phyloP scores from a whole-genome alignment of 2,329 filamentous ascomycete genomes.

The Colletotrichum liaoningense region DNA sequence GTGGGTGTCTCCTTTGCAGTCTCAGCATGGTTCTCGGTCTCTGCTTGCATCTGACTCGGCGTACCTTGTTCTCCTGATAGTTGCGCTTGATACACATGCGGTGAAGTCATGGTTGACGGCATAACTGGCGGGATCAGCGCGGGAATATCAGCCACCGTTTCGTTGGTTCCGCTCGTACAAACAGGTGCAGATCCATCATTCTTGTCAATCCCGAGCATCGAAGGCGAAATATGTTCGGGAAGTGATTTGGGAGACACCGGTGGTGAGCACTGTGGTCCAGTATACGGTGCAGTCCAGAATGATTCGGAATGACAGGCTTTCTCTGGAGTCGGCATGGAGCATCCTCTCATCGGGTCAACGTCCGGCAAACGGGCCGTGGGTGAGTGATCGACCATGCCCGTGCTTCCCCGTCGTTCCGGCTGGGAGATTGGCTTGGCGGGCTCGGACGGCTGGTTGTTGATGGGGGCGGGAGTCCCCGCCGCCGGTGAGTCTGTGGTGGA shows the following conservation, averaged over 20 bases:
- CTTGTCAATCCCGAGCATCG: conserved; percentile 9
- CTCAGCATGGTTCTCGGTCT: conserved; percentile 23
- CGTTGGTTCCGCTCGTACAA: neutral
- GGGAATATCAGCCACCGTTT: neutral
- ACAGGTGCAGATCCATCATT: neutral
- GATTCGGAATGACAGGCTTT: conserved; percentile 44
- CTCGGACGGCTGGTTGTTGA: neutral
- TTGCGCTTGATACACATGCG: conserved; percentile 7
- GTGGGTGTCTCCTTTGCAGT: conserved; percentile 18
- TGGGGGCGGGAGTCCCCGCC: neutral
- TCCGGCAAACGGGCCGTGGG: conserved; percentile 38
- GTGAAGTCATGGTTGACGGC: neutral
- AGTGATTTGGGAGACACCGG: conserved; percentile 50
- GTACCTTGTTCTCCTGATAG: conserved; percentile 26
- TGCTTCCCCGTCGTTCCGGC: conserved; percentile 43
- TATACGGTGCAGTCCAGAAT: conserved; percentile 32
- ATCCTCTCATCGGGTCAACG: conserved; percentile 44
- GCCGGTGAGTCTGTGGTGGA: conserved; percentile 1
- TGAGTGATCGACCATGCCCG: conserved; percentile 45
- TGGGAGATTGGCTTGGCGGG: conserved; percentile 14
- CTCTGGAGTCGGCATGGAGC: conserved; percentile 48
- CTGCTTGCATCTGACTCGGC: conserved; percentile 10
- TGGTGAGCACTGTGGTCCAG: conserved; percentile 43
- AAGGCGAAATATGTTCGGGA: conserved; percentile 20
- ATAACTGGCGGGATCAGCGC: neutral